phyloP scores from a whole-genome alignment of 345 rosid species.

The Geranium brycei region DNA sequence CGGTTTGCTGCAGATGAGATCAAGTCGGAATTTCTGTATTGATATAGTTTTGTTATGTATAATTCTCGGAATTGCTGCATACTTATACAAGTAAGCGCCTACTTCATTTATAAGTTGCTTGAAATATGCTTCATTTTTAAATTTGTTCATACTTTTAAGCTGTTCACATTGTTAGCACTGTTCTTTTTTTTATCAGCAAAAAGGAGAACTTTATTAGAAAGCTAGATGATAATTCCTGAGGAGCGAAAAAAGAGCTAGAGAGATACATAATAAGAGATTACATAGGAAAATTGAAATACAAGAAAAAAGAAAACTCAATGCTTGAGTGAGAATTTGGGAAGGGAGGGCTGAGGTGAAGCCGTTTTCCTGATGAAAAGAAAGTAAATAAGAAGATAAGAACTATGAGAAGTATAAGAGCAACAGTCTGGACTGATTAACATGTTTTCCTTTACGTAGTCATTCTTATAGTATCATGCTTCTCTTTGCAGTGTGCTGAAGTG shows the following conservation, averaged over 20 bases:
- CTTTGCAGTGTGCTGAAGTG: slow-evolving; percentile 48
- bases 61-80: slow-evolving; percentile 94
- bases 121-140: neutral
- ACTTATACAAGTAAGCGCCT: slow-evolving; percentile 82
- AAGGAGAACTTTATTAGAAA: no score
- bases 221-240: no score
- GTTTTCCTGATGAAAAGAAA: no score
- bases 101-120: slow-evolving; percentile 5
- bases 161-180: neutral
- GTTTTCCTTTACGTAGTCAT: slow-evolving; percentile 1
- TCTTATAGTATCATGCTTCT: slow-evolving; percentile 5
- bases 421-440: neutral
- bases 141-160: neutral
- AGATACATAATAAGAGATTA: no score
- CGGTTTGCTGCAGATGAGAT: slow-evolving; percentile 62
- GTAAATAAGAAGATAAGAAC: no score
- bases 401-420: no score
- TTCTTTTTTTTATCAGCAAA: neutral
- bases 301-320: no score
- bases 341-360: no score
- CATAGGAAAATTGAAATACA: no score
- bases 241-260: no score
- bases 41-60: slow-evolving; percentile 79
- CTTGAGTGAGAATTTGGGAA: no score
- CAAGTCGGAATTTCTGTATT: slow-evolving; percentile 95